Conservation (phyloP, 1,284 basidiomycete species). For the Ustilago crameri region DNA sequence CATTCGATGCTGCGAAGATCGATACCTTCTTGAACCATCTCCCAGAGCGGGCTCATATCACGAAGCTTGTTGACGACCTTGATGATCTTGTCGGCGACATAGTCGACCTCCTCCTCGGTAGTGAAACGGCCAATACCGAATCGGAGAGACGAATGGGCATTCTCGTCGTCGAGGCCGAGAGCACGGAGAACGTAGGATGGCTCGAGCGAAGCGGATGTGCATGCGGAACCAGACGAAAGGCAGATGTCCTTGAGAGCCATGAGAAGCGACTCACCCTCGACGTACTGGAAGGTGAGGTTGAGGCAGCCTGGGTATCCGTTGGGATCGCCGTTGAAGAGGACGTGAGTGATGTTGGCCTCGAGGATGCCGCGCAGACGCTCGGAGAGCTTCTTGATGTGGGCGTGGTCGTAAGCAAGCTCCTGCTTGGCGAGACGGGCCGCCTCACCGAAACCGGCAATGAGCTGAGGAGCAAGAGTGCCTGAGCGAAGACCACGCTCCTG, state of each 20-base stretch:
- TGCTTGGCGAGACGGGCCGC: slow-evolving; percentile 89
- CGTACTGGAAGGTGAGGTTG: slow-evolving; percentile 95
- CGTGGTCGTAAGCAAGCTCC: slow-evolving; percentile 91
- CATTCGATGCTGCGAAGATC: too few relatives aligned
- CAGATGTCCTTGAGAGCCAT: slow-evolving; percentile 99
- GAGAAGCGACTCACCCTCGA: slow-evolving; percentile 94
- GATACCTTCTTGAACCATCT: slow-evolving; percentile 75
- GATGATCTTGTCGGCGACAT: slow-evolving; percentile 89
- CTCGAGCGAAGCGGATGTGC: slow-evolving; percentile 97
- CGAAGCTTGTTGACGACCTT: slow-evolving; percentile 80
- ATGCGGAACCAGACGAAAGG: slow-evolving; percentile 95
- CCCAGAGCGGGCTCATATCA: slow-evolving; percentile 73
- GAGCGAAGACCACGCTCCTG: slow-evolving; percentile 95
- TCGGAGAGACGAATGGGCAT: slow-evolving; percentile 96
- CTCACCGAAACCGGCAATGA: slow-evolving; percentile 93
- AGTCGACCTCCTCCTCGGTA: slow-evolving; percentile 96
- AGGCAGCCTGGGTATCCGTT: slow-evolving; percentile 77
- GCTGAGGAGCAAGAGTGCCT: slow-evolving; percentile 89
- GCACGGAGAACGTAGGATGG: slow-evolving; percentile 98
- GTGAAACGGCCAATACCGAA: slow-evolving; percentile 99
- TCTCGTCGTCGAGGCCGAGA: slow-evolving; percentile 91
- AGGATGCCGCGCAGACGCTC: slow-evolving; percentile 85
- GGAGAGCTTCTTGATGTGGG: slow-evolving; percentile 79
- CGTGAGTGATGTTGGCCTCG: slow-evolving; percentile 84
- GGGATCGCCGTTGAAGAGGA: slow-evolving; percentile 92